Conservation (phyloP, 2,329 filamentous ascomycete genomes). For the Neoscytalidium dimidiatum region DNA sequence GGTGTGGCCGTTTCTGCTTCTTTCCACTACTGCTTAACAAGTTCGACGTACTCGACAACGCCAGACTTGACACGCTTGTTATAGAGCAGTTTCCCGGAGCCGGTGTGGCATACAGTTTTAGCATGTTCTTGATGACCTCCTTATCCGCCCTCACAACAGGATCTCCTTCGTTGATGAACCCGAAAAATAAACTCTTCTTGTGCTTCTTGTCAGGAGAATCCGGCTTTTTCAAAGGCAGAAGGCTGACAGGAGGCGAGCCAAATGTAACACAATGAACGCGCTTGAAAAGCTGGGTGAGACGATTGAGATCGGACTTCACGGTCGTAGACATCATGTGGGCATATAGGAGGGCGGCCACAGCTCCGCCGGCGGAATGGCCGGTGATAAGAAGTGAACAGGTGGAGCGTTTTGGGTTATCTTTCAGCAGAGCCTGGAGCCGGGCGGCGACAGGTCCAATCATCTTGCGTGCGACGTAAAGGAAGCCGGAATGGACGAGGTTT, state of each 20-base stretch:
- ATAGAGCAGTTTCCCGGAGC: conserved; percentile 41
- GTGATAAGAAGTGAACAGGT: conserved; percentile 76
- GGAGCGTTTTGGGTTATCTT: conserved; percentile 69
- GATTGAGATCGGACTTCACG: conserved; percentile 67
- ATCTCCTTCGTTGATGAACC: conserved; percentile 85
- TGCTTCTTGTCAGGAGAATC: conserved; percentile 31
- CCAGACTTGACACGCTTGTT: neutral
- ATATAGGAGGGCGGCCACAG: conserved; percentile 78
- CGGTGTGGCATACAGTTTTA: conserved; percentile 69
- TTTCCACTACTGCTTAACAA: neutral
- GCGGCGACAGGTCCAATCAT: conserved; percentile 75
- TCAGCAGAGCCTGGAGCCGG: conserved; percentile 67
- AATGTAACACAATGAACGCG: conserved; percentile 84
- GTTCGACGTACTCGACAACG: neutral
- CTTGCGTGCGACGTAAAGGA: conserved; percentile 71
- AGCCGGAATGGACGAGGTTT: conserved; percentile 80
- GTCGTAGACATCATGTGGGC: conserved; percentile 73
- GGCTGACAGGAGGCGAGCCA: conserved; percentile 76
- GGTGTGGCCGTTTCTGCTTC: conserved; percentile 22
- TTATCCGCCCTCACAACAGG: conserved; percentile 77
- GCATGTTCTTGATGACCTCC: conserved; percentile 70
- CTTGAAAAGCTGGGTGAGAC: conserved; percentile 70
- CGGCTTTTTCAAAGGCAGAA: conserved; percentile 68
- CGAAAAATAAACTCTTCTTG: conserved; percentile 72
- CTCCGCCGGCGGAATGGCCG: conserved; percentile 83